Conservation (phyloP, 2,329 filamentous ascomycete genomes). For the Cladophialophora immunda region DNA sequence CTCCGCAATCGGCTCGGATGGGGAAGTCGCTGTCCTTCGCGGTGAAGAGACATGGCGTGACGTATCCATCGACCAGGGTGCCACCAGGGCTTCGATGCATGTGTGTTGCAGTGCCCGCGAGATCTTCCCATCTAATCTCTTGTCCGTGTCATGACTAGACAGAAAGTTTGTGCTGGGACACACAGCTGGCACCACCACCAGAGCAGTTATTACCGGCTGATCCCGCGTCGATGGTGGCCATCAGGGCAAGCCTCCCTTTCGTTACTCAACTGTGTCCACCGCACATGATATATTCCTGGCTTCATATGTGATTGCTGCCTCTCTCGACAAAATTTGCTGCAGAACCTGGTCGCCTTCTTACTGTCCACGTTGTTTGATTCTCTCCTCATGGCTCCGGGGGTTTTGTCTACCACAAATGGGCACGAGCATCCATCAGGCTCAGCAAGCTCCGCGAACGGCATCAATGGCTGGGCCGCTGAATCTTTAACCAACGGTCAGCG, state of each 20-base stretch:
- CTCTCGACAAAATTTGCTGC: background rate
- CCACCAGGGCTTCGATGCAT: conserved; percentile 11
- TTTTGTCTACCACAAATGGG: conserved; percentile 5
- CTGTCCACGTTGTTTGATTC: background rate
- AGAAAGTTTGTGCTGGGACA: background rate
- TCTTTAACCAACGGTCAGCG: conserved; percentile 7
- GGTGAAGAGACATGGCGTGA: background rate
- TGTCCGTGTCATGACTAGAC: conserved; percentile 1
- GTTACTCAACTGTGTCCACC: background rate
- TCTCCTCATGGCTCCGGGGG: conserved; percentile 27
- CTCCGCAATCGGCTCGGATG: conserved; percentile 31
- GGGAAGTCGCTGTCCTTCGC: background rate
- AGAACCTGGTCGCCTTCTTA: background rate
- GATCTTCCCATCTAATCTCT: background rate
- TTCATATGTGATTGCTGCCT: conserved; percentile 5
- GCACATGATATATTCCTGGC: background rate
- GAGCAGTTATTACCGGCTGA: conserved; percentile 10
- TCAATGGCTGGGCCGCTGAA: conserved; percentile 10
- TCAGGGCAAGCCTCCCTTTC: background rate
- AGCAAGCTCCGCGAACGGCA: conserved; percentile 16
- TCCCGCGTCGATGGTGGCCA: conserved; percentile 19
- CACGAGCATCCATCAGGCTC: background rate
- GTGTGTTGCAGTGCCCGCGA: background rate
- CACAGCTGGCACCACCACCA: background rate
- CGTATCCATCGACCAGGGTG: conserved; percentile 6